Base-by-base conservation (phyloP, 129 eudicot genomes). In the Centrapalus pauciflorus region DNA sequence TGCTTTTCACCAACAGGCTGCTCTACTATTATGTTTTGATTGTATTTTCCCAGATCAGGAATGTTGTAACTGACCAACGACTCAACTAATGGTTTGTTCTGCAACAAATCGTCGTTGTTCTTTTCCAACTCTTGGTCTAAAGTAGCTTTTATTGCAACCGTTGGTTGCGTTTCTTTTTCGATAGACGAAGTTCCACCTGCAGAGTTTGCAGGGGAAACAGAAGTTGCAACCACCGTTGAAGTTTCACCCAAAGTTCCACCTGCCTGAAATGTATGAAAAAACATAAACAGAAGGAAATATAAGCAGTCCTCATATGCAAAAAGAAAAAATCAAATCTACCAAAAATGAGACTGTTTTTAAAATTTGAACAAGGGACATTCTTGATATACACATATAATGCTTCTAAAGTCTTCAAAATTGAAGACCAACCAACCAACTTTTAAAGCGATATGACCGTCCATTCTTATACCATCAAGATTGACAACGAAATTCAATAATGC, bases 211-310 rank as follows among this genome's bases (percentile, higher is more conserved):
- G 55, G 25, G 67, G 61, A 26, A 34, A 50, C 16, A 14, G 77
- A 37, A 16, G 45, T 29, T 2, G 55, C 20, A 3, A 48, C 41
- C 34, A 21, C 64, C 41, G 52, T 73, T 12, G 49, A 4, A 72
- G 43, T 16, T 73, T 73, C 58, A 64, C 27, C 30, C 28, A 64
- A 63, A 55, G 2, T n/a, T 27, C 58, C 71, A 73, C 78, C 78
- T 26, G 72, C 58, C 78, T 73, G 29, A 52, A n/a, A 73, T 50
- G 63, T 27, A 60, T 45, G 34, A 43, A 30, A 11, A 2, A 51
- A 54, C 25, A 16, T 58, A 14, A 14, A 14, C 6, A 16, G n/a
- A 58, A 32, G 14, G 25, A n/a, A 58, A 58, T n/a, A n/a, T n/a
- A n/a, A n/a, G n/a, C n/a, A n/a, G n/a, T n/a, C n/a, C n/a, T n/a